phyloP scores from a whole-genome alignment of 805 yeast genomes.

The Kuraishia borneana region DNA sequence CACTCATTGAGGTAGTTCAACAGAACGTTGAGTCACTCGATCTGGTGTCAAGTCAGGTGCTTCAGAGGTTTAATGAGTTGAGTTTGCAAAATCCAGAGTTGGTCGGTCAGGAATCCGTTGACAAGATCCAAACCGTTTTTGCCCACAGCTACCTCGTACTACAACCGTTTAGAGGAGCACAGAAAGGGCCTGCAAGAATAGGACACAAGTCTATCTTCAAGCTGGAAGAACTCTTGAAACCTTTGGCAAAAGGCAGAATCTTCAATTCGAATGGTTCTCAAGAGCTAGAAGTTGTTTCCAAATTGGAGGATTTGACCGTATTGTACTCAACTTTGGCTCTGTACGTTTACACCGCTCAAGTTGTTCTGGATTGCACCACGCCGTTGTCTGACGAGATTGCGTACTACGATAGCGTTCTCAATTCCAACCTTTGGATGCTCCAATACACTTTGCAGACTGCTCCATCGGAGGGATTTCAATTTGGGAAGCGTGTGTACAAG shows the following conservation, averaged over 20 bases:
- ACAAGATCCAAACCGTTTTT: not conserved
- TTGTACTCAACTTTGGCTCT: constrained; percentile 11
- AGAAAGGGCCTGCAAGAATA: not conserved
- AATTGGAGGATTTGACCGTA: constrained; percentile 12
- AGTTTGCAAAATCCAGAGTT: not conserved
- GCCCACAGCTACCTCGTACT: not conserved
- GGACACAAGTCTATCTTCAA: not conserved
- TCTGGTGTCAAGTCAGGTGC: not conserved
- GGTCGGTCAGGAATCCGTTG: not conserved
- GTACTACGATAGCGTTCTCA: constrained; percentile 31
- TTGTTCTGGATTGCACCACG: constrained; percentile 26
- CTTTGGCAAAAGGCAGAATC: not conserved
- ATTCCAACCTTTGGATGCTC: constrained; percentile 18
- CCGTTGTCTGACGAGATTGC: constrained; percentile 30
- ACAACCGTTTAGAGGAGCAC: not conserved
- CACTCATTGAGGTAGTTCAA: not conserved
- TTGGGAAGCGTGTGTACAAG: constrained; percentile 9
- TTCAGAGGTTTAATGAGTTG: not conserved
- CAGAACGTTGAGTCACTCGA: not conserved
- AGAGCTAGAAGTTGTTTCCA: constrained; percentile 2
- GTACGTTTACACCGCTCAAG: constrained; percentile 9
- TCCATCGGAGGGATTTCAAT: constrained; percentile 14
- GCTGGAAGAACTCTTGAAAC: not conserved
- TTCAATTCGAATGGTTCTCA: not conserved
- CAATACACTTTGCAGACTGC: constrained; percentile 29